Percentiles rank a stretch among this genome's conserved stretches.
phyloP scores from a whole-genome alignment of 139 green algal species.

The Chlorella vulgaris region DNA sequence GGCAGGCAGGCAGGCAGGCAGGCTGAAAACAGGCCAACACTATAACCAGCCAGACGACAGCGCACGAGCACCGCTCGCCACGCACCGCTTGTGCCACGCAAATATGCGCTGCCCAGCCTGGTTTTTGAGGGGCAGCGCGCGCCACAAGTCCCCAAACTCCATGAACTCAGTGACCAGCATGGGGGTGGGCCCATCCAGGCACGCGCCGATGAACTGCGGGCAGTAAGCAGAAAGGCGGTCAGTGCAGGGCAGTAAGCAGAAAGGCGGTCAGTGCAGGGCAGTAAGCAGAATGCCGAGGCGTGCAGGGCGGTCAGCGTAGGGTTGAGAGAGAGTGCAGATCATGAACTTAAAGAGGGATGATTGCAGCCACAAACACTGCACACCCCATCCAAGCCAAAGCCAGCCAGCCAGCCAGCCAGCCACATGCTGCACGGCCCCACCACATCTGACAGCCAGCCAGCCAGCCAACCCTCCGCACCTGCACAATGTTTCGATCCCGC shows the following conservation, averaged over 20 bases:
- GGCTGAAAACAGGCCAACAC: too few species aligned
- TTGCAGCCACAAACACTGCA: too few species aligned
- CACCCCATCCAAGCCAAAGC: too few species aligned
- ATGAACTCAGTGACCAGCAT: constrained; percentile 59
- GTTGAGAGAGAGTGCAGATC: too few species aligned
- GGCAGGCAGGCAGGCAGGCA: too few species aligned
- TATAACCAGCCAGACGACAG: too few species aligned
- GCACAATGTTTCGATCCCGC: constrained; percentile 44
- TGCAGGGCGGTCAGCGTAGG: neutral
- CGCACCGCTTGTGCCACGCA: constrained; percentile 42
- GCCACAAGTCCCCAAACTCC: constrained; percentile 52
- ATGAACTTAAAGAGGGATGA: too few species aligned
- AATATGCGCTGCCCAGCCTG: constrained; percentile 33
- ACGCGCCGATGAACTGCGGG: constrained; percentile 47
- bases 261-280: neutral
- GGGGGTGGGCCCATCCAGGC: constrained; percentile 31
- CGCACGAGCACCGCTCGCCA: neutral
- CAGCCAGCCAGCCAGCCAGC: too few species aligned
- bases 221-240: neutral
- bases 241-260: neutral
- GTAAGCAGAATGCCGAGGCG: neutral
- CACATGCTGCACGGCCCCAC: too few species aligned
- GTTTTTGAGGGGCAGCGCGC: constrained; percentile 39
- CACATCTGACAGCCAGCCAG: too few species aligned
- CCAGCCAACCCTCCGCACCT: too few species aligned